phyloP scores from a whole-genome alignment of 331 rosid genomes.

The Cydonia oblonga region DNA sequence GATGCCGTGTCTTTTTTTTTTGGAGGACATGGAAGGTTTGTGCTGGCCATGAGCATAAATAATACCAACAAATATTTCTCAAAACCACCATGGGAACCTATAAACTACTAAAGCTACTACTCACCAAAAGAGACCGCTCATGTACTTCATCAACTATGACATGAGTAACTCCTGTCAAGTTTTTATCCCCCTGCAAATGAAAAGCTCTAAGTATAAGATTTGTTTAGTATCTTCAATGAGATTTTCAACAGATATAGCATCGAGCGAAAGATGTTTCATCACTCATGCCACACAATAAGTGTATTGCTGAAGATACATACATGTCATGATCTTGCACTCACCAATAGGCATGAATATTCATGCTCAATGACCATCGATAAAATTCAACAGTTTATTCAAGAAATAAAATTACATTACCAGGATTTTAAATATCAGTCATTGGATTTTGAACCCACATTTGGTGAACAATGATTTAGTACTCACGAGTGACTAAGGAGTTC shows the following conservation, averaged over 20 bases:
- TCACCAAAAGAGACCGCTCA: slow-evolving; percentile 89
- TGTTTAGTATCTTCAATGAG: not conserved
- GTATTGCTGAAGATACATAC: not conserved
- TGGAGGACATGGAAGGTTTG: not conserved
- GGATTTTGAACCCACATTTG: not conserved
- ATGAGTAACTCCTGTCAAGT: slow-evolving; percentile 73
- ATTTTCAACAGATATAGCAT: not conserved
- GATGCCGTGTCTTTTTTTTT: not conserved
- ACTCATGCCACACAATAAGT: not conserved
- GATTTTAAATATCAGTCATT: not conserved
- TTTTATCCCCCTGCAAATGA: slow-evolving; percentile 62
- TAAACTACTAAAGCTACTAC: slow-evolving; percentile 21
- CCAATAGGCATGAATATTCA: not conserved
- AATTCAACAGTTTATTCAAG: not conserved
- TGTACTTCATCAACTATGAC: slow-evolving; percentile 96
- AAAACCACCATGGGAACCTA: not conserved
- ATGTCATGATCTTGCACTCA: not conserved
- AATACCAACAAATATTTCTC: not conserved
- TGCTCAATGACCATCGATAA: not conserved
- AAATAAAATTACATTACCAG: not conserved
- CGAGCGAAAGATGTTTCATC: not conserved
- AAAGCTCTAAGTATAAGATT: slow-evolving; percentile 5
- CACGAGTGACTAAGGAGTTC: not conserved
- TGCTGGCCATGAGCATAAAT: not conserved
- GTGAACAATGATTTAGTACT: not conserved